Evolutionary conservation across 2,329 filamentous ascomycete species (phyloP).

Genomic region (Cladosporium sp.): DNA sequence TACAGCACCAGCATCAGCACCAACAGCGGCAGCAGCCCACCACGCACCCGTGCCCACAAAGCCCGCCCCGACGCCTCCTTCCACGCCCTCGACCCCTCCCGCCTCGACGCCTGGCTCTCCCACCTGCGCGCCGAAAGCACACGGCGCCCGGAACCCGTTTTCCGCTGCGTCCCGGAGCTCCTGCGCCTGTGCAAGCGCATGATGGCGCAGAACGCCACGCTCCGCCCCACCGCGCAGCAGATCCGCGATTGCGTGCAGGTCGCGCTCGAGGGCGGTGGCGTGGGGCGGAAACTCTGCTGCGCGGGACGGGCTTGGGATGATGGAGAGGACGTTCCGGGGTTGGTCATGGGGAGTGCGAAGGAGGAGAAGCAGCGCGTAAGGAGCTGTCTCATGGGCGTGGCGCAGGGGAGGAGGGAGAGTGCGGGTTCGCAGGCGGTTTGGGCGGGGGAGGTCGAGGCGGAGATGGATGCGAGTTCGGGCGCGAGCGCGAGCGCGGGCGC

Average conservation of each 20-base stretch:
- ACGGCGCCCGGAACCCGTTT: slow-evolving; percentile 27
- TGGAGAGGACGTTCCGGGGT: background rate
- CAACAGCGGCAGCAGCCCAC: background rate
- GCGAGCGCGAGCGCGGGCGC: background rate
- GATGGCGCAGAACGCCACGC: slow-evolving; percentile 37
- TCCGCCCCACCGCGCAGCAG: slow-evolving; percentile 38
- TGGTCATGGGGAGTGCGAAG: background rate
- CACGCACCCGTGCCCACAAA: slow-evolving; percentile 8
- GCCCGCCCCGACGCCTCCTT: slow-evolving; percentile 60
- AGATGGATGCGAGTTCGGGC: background rate
- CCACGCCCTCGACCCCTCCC: slow-evolving; percentile 61
- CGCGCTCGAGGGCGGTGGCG: slow-evolving; percentile 25
- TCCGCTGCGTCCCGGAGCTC: slow-evolving; percentile 37
- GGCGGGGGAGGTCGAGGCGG: background rate
- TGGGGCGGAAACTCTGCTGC: slow-evolving; percentile 29
- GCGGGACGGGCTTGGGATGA: slow-evolving; percentile 14
- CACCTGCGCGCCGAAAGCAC: slow-evolving; percentile 26
- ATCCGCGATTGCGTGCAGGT: slow-evolving; percentile 36
- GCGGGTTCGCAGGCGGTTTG: background rate
- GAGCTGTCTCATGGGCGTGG: slow-evolving; percentile 7
- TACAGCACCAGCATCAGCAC: background rate
- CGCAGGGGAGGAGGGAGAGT: background rate
- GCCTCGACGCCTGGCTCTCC: slow-evolving; percentile 68
- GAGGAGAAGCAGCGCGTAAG: slow-evolving; percentile 3
- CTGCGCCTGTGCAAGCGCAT: slow-evolving; percentile 39